Base-by-base conservation (phyloP, 1,284 basidiomycete genomes). In the Coriolopsis trogii region DNA sequence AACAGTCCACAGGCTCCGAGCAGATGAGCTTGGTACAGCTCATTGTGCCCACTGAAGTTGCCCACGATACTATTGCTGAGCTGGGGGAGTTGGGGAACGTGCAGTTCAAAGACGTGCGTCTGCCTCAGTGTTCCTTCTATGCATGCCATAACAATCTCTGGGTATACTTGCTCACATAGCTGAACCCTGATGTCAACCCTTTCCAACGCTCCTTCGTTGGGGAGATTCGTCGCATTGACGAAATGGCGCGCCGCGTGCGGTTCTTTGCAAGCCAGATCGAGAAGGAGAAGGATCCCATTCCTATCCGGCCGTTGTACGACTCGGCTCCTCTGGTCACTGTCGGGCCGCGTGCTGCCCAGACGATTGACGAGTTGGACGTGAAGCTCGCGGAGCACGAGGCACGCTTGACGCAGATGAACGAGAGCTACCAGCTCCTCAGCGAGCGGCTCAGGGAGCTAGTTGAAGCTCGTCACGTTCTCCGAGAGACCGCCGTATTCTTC, bases 151-250 rank as follows among this genome's bases (percentile, higher is more conserved):
- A 6, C 13, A 7, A 34, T 16, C 13, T 16, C 34, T 4, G 25
- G 16, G 49, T 49, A 26, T 1, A 9, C 15, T 5, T 38, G 20
- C 12, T n/a, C 21, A 29, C 10, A n/a, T 21, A 97, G 94, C 78
- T 98, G 65, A 98, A 99, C 72, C 93, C 95, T 15, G 85, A 86
- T 54, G 86, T 98, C 60, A 98, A 96, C 69, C 91, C 96, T 20
- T 99, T 99, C 78, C 97, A 99, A 80, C 93, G 97, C 59, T 95
- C 96, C 6, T 99, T 96, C 69, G 94, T 98, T 54, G 90, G 90
- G 39, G 95, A 98, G 70, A 95, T 99, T 60, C 87, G 96, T 37
- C 86, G 93, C 54, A 84, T 97, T 50, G 95, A 97, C 68, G 95
- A 99, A 68, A 96, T 97, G 89, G 88, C 92, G 23, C 90, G 97